Conservation (phyloP, 2,329 filamentous ascomycete species). For the Penicillium sp. region DNA sequence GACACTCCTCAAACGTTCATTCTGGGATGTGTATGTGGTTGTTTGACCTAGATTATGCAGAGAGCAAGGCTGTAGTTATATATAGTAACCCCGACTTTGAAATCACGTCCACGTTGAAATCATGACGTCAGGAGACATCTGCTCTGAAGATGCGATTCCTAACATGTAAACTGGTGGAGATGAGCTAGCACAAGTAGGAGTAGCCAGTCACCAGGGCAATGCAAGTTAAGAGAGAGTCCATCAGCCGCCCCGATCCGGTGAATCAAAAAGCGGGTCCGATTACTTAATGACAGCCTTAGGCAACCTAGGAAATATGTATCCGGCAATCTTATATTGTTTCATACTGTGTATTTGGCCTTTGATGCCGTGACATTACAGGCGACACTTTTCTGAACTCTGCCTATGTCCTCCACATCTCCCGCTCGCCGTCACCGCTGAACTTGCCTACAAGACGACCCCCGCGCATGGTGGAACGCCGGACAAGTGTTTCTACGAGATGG, state of each 20-base stretch:
- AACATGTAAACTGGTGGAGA: too few relatives aligned
- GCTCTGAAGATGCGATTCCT: too few relatives aligned
- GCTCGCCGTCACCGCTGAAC: neutral
- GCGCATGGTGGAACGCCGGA: slow-evolving; percentile 23
- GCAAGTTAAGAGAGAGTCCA: neutral
- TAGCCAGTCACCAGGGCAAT: too few relatives aligned
- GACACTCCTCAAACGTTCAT: too few relatives aligned
- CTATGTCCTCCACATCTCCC: slow-evolving; percentile 20
- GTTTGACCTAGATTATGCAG: too few relatives aligned
- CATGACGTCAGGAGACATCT: too few relatives aligned
- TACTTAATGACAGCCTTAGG: slow-evolving; percentile 5
- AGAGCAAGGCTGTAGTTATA: too few relatives aligned
- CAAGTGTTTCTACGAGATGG: slow-evolving; percentile 25
- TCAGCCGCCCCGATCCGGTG: slow-evolving; percentile 2
- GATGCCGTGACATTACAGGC: neutral
- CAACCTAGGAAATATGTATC: neutral
- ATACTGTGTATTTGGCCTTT: neutral
- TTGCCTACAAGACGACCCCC: neutral
- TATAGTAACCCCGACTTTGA: too few relatives aligned
- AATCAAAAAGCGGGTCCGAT: neutral
- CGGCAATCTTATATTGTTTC: slow-evolving; percentile 1
- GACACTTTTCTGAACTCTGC: slow-evolving; percentile 14
- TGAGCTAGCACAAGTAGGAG: too few relatives aligned
- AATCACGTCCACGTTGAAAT: too few relatives aligned
- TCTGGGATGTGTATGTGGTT: too few relatives aligned